Base-by-base conservation (phyloP, 2,329 filamentous ascomycete species). In the Lachnellula hyalina region DNA sequence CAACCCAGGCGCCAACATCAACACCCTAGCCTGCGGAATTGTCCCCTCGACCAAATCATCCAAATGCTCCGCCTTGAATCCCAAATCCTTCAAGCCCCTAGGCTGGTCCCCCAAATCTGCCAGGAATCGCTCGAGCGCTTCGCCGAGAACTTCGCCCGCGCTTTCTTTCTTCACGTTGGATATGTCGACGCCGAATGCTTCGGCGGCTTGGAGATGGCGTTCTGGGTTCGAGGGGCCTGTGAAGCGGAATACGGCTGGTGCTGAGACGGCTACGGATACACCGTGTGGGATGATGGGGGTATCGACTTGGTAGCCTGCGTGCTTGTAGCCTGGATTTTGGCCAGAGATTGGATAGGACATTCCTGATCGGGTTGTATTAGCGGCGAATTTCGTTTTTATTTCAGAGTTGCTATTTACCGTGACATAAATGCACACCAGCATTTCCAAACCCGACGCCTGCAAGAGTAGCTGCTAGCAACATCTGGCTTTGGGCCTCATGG, bases 331-430 rank as follows among this genome's bases (percentile, higher is more conserved):
- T 0, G 89, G 90, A 70, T 99, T 99, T 70, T 96, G 92, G 32
- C 91, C 90, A 0, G 90, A 96, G 67, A 99, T 96, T 17, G 94
- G 94, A 68, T 99, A 99, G 23, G 89, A 95, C 93, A 99, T 97
- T 69, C 93, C 82, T 84, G 55, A 50, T 49, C 25, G 53, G 21
- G 25, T 44, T 34, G 35, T 28, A 23, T 15, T 35, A 49, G 14
- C 14, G 5, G 11, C 25, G 2, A n/a, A 12, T 46, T 6, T 5
- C 5, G 14, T 2, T 17, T 19, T 28, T 8, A 5, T 28, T 48
- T 25, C 21, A 35, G 28, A 17, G 47, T 11, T 1, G 44, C 4
- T 6, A 51, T 56, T 51, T 60, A 70, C 68, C 86, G 69, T 90
- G 86, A 70, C 86, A 90, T 9, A 90, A 77, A 74, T 99, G 94